Evolutionary conservation across 2,329 filamentous ascomycete species (phyloP).

Genomic region (Fusarium devonianum): DNA sequence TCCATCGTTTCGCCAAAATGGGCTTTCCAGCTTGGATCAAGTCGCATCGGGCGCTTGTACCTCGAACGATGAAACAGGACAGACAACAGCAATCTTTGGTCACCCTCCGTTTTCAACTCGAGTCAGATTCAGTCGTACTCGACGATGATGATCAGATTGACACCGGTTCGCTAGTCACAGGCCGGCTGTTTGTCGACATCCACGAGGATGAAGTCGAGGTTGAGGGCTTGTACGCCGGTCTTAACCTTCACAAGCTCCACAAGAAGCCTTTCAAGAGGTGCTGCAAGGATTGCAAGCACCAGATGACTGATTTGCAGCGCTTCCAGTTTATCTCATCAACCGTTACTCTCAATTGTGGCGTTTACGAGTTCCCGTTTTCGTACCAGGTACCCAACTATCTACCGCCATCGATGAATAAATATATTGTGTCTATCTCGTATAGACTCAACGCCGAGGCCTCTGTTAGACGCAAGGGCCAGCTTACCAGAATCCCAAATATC

Average conservation of each 20-base stretch:
- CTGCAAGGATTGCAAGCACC: slow-evolving; percentile 27
- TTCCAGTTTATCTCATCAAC: slow-evolving; percentile 19
- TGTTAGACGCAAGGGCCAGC: slow-evolving; percentile 60
- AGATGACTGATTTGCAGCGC: slow-evolving; percentile 20
- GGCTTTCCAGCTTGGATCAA: slow-evolving; percentile 12
- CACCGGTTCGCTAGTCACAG: slow-evolving; percentile 13
- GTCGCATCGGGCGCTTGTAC: background rate
- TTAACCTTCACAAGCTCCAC: slow-evolving; percentile 3
- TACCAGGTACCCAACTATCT: slow-evolving; percentile 82
- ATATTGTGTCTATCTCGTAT: slow-evolving; percentile 77
- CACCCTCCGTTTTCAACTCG: slow-evolving; percentile 14
- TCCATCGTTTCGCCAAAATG: slow-evolving; percentile 5
- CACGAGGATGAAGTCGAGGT: slow-evolving; percentile 8
- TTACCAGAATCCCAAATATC: slow-evolving; percentile 43
- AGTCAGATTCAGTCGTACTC: slow-evolving; percentile 10
- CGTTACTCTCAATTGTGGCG: background rate
- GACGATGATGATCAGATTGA: background rate
- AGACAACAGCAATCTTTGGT: background rate
- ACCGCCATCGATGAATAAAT: slow-evolving; percentile 78
- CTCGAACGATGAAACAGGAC: too few relatives aligned
- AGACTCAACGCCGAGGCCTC: slow-evolving; percentile 72
- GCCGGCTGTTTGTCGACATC: slow-evolving; percentile 1
- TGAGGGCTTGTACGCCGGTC: slow-evolving; percentile 8
- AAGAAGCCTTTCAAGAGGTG: slow-evolving; percentile 26
- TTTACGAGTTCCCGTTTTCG: slow-evolving; percentile 77